A percentile compares a stretch with the other conserved stretches of the same genome.
These are phyloP conservation scores for Didymella lethalis DNA, from an alignment of 2,329 filamentous ascomycete species.

Conservation along the genomic window DNA sequence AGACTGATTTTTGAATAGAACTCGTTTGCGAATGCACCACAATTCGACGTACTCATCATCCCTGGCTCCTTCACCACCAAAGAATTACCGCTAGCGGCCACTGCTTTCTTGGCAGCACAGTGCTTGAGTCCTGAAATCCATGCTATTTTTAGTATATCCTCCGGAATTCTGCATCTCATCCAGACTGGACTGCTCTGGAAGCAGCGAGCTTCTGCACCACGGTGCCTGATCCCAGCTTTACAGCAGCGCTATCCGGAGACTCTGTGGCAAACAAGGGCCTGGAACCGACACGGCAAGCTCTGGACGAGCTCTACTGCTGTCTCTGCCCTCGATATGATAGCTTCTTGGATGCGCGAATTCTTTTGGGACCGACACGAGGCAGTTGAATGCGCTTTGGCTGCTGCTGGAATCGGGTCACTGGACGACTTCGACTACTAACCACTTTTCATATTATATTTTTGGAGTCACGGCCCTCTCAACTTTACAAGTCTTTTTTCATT, in stretches of 20 bases:
- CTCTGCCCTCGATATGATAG: slow-evolving; percentile 45
- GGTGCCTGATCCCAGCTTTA: slow-evolving; percentile 35
- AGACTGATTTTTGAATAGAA: slow-evolving; percentile 40
- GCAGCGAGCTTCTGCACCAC: slow-evolving; percentile 39
- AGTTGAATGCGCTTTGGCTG: slow-evolving; percentile 40
- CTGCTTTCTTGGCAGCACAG: slow-evolving; percentile 39
- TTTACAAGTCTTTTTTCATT: slow-evolving; percentile 5
- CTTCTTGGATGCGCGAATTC: slow-evolving; percentile 47
- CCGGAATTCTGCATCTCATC: slow-evolving; percentile 41
- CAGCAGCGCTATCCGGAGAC: slow-evolving; percentile 42
- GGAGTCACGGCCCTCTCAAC: slow-evolving; percentile 26
- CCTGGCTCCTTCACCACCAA: slow-evolving; percentile 42
- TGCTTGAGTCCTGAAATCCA: slow-evolving; percentile 34
- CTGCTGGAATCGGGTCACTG: slow-evolving; percentile 39
- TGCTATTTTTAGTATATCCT: slow-evolving; percentile 44
- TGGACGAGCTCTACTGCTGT: slow-evolving; percentile 46
- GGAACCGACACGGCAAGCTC: slow-evolving; percentile 43
- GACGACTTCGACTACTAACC: slow-evolving; percentile 37
- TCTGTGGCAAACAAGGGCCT: slow-evolving; percentile 39
- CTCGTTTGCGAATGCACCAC: slow-evolving; percentile 46
- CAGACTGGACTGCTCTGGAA: slow-evolving; percentile 41
- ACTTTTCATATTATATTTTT: slow-evolving; percentile 1
- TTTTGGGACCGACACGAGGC: slow-evolving; percentile 48
- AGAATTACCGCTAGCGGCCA: slow-evolving; percentile 34
- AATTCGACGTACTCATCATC: slow-evolving; percentile 47